A percentile compares a stretch with the other conserved stretches of the same genome.
Conservation (phyloP, 1,284 basidiomycete species). For the Ganoderma resinaceum region DNA sequence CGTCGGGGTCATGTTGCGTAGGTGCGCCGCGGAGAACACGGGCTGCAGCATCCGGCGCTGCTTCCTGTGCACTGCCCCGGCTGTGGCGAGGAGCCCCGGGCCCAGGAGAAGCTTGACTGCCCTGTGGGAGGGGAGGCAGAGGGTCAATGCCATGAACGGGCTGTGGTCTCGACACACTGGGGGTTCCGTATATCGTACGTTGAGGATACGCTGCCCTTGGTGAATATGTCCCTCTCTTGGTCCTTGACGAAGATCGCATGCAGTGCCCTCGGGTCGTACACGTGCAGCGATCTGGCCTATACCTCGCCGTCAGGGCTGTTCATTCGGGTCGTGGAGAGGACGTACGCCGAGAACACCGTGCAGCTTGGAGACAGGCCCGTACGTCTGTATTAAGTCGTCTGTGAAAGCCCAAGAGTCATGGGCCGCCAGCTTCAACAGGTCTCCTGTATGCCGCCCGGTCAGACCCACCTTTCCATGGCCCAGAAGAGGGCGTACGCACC, state of each 20-base stretch:
- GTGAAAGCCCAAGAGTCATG: constrained; percentile 9
- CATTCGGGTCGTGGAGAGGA: background rate
- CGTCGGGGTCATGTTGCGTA: constrained; percentile 13
- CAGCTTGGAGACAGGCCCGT: constrained; percentile 7
- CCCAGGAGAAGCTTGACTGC: background rate
- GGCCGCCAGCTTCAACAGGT: constrained; percentile 4
- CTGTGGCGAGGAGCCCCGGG: constrained; percentile 8
- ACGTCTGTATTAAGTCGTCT: constrained; percentile 3
- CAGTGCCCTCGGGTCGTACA: constrained; percentile 17
- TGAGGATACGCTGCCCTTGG: background rate
- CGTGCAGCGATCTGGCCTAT: constrained; percentile 9
- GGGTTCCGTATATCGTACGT: background rate
- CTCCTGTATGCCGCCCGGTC: background rate
- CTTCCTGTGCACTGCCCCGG: constrained; percentile 7
- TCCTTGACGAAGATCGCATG: constrained; percentile 23
- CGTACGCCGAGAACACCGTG: background rate
- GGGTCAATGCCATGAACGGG: too few species aligned
- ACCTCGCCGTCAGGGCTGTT: background rate
- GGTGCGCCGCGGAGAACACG: constrained; percentile 16
- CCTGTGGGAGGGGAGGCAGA: background rate
- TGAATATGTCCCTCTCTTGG: constrained; percentile 1
- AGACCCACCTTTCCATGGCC: background rate
- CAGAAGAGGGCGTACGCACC: constrained; percentile 1
- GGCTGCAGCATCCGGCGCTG: constrained; percentile 20
- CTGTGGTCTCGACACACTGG: too few species aligned